phyloP scores from a whole-genome alignment of 1,284 basidiomycete species.

The Trametes hirsuta region DNA sequence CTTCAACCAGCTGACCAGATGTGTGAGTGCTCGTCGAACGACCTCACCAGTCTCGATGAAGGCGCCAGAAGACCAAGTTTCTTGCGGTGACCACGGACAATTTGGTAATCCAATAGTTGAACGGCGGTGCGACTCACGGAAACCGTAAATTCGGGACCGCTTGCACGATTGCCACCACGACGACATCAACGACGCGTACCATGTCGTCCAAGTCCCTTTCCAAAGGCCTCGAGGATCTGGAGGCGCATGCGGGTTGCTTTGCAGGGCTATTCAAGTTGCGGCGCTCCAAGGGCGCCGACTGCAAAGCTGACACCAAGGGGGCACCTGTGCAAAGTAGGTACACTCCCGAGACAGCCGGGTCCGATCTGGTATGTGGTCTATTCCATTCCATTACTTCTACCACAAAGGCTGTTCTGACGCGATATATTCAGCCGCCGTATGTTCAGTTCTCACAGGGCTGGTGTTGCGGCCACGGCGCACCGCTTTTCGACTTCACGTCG shows the following conservation, averaged over 20 bases:
- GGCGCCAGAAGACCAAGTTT: neutral
- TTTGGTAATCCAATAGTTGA: conserved; percentile 15
- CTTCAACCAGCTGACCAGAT: no score
- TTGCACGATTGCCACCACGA: neutral
- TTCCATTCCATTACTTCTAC: neutral
- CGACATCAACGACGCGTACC: no score
- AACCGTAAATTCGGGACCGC: neutral
- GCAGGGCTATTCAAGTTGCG: neutral
- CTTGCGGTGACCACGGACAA: conserved; percentile 17
- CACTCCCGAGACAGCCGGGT: neutral
- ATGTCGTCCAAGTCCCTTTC: neutral
- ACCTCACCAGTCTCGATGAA: neutral
- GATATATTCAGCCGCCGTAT: conserved; percentile 11
- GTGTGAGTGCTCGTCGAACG: neutral
- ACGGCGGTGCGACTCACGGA: neutral
- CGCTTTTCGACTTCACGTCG: neutral
- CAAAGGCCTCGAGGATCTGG: neutral
- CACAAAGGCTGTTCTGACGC: no score
- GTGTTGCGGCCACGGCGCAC: neutral
- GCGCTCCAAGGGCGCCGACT: neutral
- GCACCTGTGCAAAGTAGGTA: neutral
- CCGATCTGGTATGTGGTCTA: neutral
- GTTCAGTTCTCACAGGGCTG: conserved; percentile 11
- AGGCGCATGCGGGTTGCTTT: conserved; percentile 2
- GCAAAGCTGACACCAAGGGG: neutral